These are phyloP conservation scores for Ophiostoma perfectum DNA, from an alignment of 2,329 filamentous ascomycete species.

Conservation along the genomic window DNA sequence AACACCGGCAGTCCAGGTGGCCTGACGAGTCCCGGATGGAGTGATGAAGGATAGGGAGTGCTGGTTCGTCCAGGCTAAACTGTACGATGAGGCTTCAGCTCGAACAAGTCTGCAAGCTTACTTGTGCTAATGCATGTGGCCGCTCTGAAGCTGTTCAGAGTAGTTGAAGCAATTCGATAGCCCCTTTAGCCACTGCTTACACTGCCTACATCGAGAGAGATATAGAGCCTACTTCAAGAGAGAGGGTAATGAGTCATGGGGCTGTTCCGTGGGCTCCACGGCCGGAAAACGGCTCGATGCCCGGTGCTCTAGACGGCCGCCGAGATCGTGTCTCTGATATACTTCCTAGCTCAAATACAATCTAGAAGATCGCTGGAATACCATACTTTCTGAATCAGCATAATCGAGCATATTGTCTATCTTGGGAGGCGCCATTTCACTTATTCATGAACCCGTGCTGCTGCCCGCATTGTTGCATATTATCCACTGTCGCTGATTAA, in stretches of 20 bases:
- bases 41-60: too few relatives aligned
- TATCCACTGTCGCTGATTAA: slow-evolving; percentile 20
- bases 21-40: too few relatives aligned
- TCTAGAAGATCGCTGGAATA: not conserved
- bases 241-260: not conserved
- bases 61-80: too few relatives aligned
- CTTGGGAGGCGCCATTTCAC: not conserved
- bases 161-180: not conserved
- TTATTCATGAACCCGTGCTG: not conserved
- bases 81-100: too few relatives aligned
- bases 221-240: not conserved
- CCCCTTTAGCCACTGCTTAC: not conserved
- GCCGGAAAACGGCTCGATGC: not conserved
- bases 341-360: not conserved
- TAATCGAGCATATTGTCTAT: not conserved
- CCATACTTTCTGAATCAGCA: not conserved
- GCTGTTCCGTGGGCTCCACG: not conserved
- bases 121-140: too few relatives aligned
- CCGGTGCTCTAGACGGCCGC: not conserved
- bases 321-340: not conserved
- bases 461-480: slow-evolving; percentile 17
- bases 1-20: too few relatives aligned
- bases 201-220: not conserved
- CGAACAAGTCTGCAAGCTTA: too few relatives aligned
- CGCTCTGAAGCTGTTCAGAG: too few relatives aligned